A percentile compares a stretch with the other conserved stretches of the same genome.
Evolutionary conservation across 208 protist genomes (phyloP).

Genomic region (Crithidia sp.): DNA sequence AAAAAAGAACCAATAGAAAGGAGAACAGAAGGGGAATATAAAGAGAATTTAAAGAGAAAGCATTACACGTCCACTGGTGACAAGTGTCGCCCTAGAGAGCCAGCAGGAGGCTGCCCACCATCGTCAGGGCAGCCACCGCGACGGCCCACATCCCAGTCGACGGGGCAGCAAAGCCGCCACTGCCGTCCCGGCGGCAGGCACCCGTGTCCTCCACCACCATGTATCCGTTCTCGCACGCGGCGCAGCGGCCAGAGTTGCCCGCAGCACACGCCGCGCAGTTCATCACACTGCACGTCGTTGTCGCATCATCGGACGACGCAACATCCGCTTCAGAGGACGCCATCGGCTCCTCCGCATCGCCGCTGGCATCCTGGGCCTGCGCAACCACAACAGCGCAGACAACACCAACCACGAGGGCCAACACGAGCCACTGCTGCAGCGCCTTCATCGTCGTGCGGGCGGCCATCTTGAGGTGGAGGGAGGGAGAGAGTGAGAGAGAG

Average conservation of each 20-base stretch:
- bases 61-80: no score
- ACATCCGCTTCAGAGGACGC: no score
- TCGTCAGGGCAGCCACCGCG: background rate
- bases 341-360: background rate
- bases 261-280: background rate
- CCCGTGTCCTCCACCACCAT: background rate
- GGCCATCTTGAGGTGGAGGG: background rate
- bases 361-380: background rate
- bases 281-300: background rate
- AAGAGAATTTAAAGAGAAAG: no score
- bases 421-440: background rate
- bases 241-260: background rate
- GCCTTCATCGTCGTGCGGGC: background rate
- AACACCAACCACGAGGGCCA: background rate
- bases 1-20: no score
- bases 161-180: background rate
- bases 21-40: no score
- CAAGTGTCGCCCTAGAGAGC: background rate
- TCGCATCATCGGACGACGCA: background rate
- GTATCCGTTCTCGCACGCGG: background rate
- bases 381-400: background rate
- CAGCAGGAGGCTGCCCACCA: background rate
- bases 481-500: background rate
- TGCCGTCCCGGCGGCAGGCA: background rate
- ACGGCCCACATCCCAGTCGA: background rate